Conservation (phyloP, 257 asterid genomes). For the Lithospermum erythrorhizon region DNA sequence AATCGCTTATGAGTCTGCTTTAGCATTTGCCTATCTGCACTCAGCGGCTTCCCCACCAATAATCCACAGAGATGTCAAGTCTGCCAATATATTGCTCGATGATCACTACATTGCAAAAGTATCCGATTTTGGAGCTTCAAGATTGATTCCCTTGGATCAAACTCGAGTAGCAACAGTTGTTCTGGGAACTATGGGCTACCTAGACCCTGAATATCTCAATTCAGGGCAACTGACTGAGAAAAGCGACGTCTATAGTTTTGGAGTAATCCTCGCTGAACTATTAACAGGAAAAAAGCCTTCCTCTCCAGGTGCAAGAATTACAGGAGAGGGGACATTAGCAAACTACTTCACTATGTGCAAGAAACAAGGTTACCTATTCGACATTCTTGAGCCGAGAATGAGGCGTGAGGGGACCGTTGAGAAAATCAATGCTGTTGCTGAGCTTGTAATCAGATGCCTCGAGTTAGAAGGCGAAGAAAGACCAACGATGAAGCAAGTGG, state of each 20-base stretch:
- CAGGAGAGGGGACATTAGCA: conserved; percentile 1
- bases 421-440: not conserved
- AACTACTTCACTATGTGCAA: not conserved
- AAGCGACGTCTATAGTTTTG: conserved; percentile 1
- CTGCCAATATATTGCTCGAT: not conserved
- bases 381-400: not conserved
- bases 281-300: not conserved
- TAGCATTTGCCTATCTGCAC: not conserved
- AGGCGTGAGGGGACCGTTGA: not conserved
- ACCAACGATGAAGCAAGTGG: conserved; percentile 1
- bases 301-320: not conserved
- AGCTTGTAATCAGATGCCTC: conserved; percentile 1
- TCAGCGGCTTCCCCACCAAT: conserved; percentile 3
- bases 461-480: not conserved
- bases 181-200: not conserved
- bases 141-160: conserved; percentile 3
- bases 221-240: not conserved
- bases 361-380: not conserved
- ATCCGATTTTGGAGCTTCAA: conserved; percentile 5
- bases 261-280: not conserved
- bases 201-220: conserved; percentile 2
- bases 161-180: not conserved
- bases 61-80: conserved; percentile 5
- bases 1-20: conserved; percentile 1
- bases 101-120: not conserved